A percentile compares a stretch with the other conserved stretches of the same genome.
Conservation (phyloP, 352 stramenopile genomes). For the Aphanomyces invadans region DNA sequence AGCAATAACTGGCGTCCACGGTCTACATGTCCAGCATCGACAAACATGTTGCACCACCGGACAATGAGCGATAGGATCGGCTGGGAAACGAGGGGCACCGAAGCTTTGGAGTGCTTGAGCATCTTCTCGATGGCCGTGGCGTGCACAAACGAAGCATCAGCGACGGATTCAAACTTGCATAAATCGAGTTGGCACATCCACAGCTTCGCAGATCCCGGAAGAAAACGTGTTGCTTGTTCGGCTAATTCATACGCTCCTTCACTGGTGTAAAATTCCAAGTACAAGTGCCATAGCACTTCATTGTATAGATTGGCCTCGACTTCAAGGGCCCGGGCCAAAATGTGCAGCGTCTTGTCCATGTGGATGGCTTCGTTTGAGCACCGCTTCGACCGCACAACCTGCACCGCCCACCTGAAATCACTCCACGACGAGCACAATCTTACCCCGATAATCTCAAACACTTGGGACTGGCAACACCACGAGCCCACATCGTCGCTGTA, state of each 20-base stretch:
- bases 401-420: too few species aligned
- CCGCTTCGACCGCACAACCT: neutral
- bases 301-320: slow-evolving; percentile 23
- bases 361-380: neutral
- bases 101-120: neutral
- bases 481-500: slow-evolving; percentile 18
- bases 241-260: neutral
- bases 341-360: slow-evolving; percentile 21
- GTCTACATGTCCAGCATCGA: neutral
- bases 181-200: neutral
- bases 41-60: neutral
- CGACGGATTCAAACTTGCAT: slow-evolving; percentile 9
- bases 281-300: slow-evolving; percentile 16
- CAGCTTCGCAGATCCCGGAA: slow-evolving; percentile 7
- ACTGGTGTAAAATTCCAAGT: slow-evolving; percentile 1
- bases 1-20: neutral
- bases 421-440: neutral
- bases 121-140: slow-evolving; percentile 10
- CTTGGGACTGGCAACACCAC: slow-evolving; percentile 1
- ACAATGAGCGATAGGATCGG: neutral
- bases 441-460: slow-evolving; percentile 18
- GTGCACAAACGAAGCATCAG: neutral
- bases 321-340: slow-evolving; percentile 12
- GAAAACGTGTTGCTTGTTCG: slow-evolving; percentile 16
- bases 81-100: too few species aligned